phyloP scores from a whole-genome alignment of 176 grass and related monocot genomes.

The Triticum timopheevii region DNA sequence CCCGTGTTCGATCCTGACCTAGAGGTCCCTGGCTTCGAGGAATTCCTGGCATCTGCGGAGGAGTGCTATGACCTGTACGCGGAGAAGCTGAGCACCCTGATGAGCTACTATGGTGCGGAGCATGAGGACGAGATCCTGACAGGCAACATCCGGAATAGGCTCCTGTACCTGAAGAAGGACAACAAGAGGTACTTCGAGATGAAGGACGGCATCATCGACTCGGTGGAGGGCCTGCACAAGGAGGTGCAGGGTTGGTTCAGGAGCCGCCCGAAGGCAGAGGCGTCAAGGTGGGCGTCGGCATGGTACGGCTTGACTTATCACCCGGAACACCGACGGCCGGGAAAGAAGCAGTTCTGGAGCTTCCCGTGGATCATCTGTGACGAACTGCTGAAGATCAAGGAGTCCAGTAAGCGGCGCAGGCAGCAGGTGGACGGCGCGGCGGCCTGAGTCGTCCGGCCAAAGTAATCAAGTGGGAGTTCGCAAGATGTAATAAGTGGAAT shows the following conservation, averaged over 20 bases:
- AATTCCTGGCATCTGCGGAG: conserved; percentile 57
- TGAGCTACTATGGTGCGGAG: conserved; percentile 67
- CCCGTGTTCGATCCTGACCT: conserved; percentile 58
- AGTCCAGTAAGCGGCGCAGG: conserved; percentile 23
- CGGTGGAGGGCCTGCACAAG: conserved; percentile 49
- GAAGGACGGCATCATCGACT: conserved; percentile 83
- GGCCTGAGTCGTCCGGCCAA: not conserved
- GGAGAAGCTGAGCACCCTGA: conserved; percentile 70
- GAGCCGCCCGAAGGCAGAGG: conserved; percentile 21
- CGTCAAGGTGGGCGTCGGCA: conserved; percentile 66
- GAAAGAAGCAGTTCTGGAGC: conserved; percentile 63
- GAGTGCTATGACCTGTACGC: conserved; percentile 56
- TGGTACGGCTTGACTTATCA: conserved; percentile 90
- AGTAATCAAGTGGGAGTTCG: not conserved
- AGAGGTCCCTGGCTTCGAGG: conserved; percentile 54
- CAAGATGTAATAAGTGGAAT: not conserved
- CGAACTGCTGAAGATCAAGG: conserved; percentile 62
- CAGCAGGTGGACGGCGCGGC: conserved; percentile 1
- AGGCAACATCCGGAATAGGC: conserved; percentile 74
- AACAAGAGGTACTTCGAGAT: conserved; percentile 84
- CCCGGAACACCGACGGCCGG: conserved; percentile 29
- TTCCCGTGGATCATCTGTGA: conserved; percentile 77
- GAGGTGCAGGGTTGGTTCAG: conserved; percentile 61
- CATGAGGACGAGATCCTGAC: conserved; percentile 96
- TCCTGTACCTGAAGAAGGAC: conserved; percentile 65